Evolutionary conservation across 192 early-diverging fungal genomes (phyloP), one percentile per base, ranked within the genome.

Genomic region (Backusella psychrophila): DNA sequence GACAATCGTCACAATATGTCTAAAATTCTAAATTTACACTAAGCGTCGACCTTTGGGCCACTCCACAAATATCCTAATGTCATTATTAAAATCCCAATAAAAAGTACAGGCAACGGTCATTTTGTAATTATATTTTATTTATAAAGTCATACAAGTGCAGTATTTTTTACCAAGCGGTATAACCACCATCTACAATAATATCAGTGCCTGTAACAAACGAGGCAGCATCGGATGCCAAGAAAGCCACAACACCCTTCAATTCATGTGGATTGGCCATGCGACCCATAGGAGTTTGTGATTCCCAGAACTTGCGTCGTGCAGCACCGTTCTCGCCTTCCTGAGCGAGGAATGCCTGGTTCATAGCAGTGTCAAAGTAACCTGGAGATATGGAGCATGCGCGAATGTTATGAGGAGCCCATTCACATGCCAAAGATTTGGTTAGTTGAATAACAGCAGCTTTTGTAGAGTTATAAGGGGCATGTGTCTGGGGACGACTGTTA

Each of bases 221-320:
- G 36, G 82, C 88, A 12, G 89, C 91, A 59, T 90, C 91, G 0
- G 87, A 89, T 31, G 88, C 88, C 75, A 94, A 78, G 76, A 88
- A 94, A 53, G 93, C 69, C 9, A 78, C 80, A 21, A 77, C 76
- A 34, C 80, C 80, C 34, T 77, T 77, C 8, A 81, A 66, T 59
- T 81, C 80, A 59, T 81, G 74, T 15, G 80, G 80, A 29, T 29
- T 41, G 23, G 73, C 80, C 44, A 81, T 69, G 9, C 80, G 80
- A 21, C 73, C 73, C 69, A 72, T 75, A 6, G 80, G 80, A 4
- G 68, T 71, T n/a, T 78, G 66, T 29, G 34, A 23, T 49, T 66
- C 74, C 80, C 80, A 81, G 23, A 44, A 33, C 9, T 75, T 39
- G 17, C 72, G 39, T 41, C 69, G 12, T 31, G 38, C 38, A 14